Evolutionary conservation across 331 rosid genomes (phyloP), one percentile per base, ranked within the genome.

Genomic region (Acacia pycnantha): DNA sequence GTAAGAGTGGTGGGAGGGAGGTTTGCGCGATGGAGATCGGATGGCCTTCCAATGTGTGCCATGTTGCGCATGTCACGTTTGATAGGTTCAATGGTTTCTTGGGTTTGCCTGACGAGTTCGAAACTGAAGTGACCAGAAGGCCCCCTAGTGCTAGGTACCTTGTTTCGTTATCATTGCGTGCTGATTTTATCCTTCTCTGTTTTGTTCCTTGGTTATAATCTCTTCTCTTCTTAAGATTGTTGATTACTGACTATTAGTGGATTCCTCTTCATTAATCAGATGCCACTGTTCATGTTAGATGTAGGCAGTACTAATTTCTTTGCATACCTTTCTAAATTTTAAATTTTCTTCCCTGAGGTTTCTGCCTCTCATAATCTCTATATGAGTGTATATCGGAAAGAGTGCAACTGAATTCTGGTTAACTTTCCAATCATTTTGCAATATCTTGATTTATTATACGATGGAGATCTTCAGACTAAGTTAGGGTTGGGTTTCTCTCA

Each of bases 41-140:
- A 2, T 79, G 86, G 88, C 98, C 98, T 0, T 90, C 96, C 65
- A 76, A 95, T 73, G 98, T 93, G 27, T 94, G 92, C 73, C 99
- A 95, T 80, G 97, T 95, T 47, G 92, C 98, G 2, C 98, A 95
- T 87, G 99, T 95, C 64, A 93, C 99, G 73, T 95, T 93, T 77
- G 99, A 95, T 46, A 84, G 97, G 77, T 95, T 93, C 85, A 88
- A 90, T 85, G 99, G 99, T 40, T 95, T 95, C 92, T 87, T 93
- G 87, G 99, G 99, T 76, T 81, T 95, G 87, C 98, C 99, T 8
- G 97, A 74, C 50, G 99, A 93, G 88, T 90, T 95, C 26, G 92
- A 95, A 71, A 96, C 96, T 68, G 96, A 93, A 81, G 90, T 92
- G 3, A 91, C 98, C 75, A 83, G 91, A 72, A 90, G 93, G 77